Percentiles rank a stretch among this genome's conserved stretches.
Evolutionary conservation across 192 early-diverging fungal species (phyloP).

Genomic region (Entomortierella lignicola): DNA sequence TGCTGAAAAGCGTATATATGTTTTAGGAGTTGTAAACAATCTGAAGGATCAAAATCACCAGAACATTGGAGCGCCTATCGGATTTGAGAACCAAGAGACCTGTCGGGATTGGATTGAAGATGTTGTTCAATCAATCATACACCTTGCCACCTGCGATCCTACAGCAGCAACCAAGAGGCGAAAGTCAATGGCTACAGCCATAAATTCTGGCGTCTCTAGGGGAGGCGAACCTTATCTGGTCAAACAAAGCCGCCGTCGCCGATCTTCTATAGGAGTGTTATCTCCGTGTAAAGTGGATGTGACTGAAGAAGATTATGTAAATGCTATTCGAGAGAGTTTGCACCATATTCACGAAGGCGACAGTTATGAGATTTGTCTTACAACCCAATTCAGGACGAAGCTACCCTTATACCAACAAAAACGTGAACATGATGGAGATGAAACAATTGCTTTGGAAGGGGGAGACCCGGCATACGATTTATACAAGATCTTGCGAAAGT

Average conservation of each 20-base stretch:
- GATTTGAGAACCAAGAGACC: slow-evolving; percentile 1
- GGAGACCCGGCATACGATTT: slow-evolving; percentile 55
- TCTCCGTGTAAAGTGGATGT: slow-evolving; percentile 57
- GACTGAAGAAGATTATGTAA: slow-evolving; percentile 61
- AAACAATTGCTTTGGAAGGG: background rate
- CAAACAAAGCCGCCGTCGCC: slow-evolving; percentile 27
- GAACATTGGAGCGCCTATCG: slow-evolving; percentile 16
- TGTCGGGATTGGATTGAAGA: slow-evolving; percentile 54
- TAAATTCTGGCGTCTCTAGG: slow-evolving; percentile 3
- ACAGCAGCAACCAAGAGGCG: background rate
- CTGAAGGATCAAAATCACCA: background rate
- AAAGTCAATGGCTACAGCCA: slow-evolving; percentile 1
- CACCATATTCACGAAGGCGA: slow-evolving; percentile 83
- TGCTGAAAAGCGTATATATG: slow-evolving; percentile 51
- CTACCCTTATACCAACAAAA: slow-evolving; percentile 32
- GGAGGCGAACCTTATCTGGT: slow-evolving; percentile 32
- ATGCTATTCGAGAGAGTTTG: slow-evolving; percentile 66
- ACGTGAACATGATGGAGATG: background rate
- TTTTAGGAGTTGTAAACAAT: slow-evolving; percentile 49
- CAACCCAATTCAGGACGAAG: slow-evolving; percentile 76
- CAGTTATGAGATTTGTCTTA: slow-evolving; percentile 96
- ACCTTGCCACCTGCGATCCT: slow-evolving; percentile 5
- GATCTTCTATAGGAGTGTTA: slow-evolving; percentile 24
- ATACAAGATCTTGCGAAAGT: slow-evolving; percentile 73
- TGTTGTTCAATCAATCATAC: slow-evolving; percentile 16